Evolutionary conservation across 2,329 filamentous ascomycete genomes (phyloP), one percentile per base, ranked within the genome.

Genomic region (Tothia fuscella): DNA sequence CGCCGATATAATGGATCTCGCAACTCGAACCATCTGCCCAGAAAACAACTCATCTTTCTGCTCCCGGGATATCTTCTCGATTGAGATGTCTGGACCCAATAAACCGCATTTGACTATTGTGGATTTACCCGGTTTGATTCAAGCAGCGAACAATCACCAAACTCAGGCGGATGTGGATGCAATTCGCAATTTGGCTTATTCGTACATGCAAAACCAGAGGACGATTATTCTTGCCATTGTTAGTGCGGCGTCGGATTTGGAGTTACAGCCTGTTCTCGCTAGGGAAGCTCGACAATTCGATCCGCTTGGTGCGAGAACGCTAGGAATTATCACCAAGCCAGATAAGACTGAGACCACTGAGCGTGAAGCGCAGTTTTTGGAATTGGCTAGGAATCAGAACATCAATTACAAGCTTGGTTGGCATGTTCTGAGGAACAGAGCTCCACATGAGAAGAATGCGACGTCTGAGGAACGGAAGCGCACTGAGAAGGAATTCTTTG

Each of bases 91-190:
- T 24, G 59, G 57, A 6, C 56, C 53, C 12, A 48, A 56, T 24
- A 48, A 55, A 5, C 59, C 61, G 1, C 65, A 67, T 2, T 54
- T 76, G 6, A 75, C 67, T 0, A 55, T 76, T 1, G 70, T 76
- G 9, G 73, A 77, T 46, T 60, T 76, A 3, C 72, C 72, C 0
- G 71, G 72, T 2, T 55, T 78, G 6, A 71, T 76, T 39, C 62
- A 68, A 24, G 61, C 63, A 0, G 57, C 64, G n/a, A 67, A 60
- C n/a, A 64, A 64, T 28, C 54, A 64, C 1, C 66, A 74, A 47
- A 65, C 64, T 1, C 56, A 55, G 3, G 51, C 53, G 2, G 69
- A 71, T 35, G 62, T 66, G 1, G 53, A 63, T 3, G 46, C 67
- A 1, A 67, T 78, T 5, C 47, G 57, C 5, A 51, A 64, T 0